Percentiles rank a stretch among this genome's conserved stretches.
phyloP scores from a whole-genome alignment of 257 asterid species.

The Jacaranda mimosifolia region DNA sequence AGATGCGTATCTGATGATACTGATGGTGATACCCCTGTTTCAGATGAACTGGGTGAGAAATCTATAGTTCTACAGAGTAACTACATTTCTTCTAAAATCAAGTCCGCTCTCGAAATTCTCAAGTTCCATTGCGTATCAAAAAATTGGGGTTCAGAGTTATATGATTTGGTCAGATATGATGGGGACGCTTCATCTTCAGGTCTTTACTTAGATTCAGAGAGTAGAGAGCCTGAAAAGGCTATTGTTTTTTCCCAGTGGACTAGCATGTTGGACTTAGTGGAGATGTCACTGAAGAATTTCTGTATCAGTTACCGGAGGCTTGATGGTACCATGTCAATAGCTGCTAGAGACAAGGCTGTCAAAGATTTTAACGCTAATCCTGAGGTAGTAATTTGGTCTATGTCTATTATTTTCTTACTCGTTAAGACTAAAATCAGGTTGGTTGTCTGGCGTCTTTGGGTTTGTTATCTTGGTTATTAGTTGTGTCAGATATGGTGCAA shows the following conservation, averaged over 20 bases:
- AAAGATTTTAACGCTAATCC: conserved; percentile 89
- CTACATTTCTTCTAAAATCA: conserved; percentile 83
- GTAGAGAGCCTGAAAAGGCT: conserved; percentile 71
- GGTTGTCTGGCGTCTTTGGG: conserved; percentile 5
- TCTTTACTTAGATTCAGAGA: conserved; percentile 42
- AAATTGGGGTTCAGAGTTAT: conserved; percentile 40
- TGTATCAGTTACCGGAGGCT: conserved; percentile 78
- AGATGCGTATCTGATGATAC: conserved; percentile 63
- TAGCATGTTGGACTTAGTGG: conserved; percentile 89
- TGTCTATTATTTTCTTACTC: conserved; percentile 27
- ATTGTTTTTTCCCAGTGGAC: conserved; percentile 99
- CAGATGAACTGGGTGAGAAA: conserved; percentile 54
- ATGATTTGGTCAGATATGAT: conserved; percentile 41
- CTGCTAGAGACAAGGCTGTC: conserved; percentile 95
- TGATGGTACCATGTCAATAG: conserved; percentile 95
- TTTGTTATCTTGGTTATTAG: conserved; percentile 4
- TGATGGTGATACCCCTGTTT: conserved; percentile 50
- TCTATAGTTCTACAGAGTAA: conserved; percentile 55
- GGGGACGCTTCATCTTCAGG: conserved; percentile 55
- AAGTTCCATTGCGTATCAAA: conserved; percentile 55
- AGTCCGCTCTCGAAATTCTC: conserved; percentile 72
- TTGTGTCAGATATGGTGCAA: background rate
- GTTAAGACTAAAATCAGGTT: background rate
- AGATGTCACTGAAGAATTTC: conserved; percentile 67
- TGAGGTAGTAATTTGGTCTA: conserved; percentile 59